Base-by-base conservation (phyloP, 129 eudicot species). In the Heracleum sosnowskyi region DNA sequence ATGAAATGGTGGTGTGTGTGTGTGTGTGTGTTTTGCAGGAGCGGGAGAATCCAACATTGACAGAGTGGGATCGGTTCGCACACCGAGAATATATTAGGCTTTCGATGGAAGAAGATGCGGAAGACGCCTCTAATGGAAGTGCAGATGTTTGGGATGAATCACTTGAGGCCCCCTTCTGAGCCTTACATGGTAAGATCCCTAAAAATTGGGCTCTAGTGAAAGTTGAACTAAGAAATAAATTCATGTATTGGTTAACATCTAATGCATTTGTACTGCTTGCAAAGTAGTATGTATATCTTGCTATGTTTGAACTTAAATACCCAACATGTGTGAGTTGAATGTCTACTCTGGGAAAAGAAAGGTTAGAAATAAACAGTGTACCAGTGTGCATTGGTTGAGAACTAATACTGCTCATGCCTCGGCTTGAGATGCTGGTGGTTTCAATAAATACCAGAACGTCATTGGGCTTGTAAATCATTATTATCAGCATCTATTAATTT, bases 51-150 rank as follows among this genome's bases (percentile, higher is more conserved):
- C 99, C 99, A 74, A 88, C 89, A 69, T 86, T 90, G 90, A 96
- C 97, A 7, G 99, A 96, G 49, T 96, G 99, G 99, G 99, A 96
- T 78, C 93, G 99, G 26, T 96, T 96, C 84, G 99, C 99, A 11
- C 99, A 92, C 81, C 84, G 99, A 78, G 99, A 96, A 76, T 96
- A 91, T 68, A 91, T 91, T 45, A 83, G 96, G 84, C 89, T 91
- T 24, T 91, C 96, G 60, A 91, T 91, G 96, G 96, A 91, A 70
- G 92, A 91, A 79, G 92, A 91, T 88, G 96, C 87, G 62, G 96
- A 91, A 75, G 96, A 90, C 51, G 92, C 93, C 76, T 88, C 96
- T 22, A 91, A 91, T 70, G 96, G 96, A 33, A 91, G 96, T 83
- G 96, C 92, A 81, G 96, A 91, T 83, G 96, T 91, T 55, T 91